A percentile compares a stretch with the other conserved stretches of the same genome.
phyloP scores from a whole-genome alignment of 108 stramenopile species.

The Seminavis robusta region DNA sequence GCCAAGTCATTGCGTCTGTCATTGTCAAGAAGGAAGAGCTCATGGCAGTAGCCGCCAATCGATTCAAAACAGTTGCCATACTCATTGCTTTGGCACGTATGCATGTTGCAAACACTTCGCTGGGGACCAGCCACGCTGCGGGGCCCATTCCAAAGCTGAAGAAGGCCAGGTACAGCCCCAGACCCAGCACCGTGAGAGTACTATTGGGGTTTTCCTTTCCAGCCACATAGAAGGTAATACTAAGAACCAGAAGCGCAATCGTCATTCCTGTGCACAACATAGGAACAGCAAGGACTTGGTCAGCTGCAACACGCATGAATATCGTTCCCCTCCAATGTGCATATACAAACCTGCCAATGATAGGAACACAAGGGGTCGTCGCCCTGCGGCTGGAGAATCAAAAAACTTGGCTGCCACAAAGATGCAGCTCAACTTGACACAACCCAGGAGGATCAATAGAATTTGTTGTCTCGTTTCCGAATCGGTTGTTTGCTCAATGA shows the following conservation, averaged over 20 bases:
- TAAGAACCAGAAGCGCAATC: slow-evolving; percentile 41
- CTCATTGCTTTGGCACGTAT: slow-evolving; percentile 89
- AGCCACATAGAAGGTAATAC: slow-evolving; percentile 33
- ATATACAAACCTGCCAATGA: slow-evolving; percentile 40
- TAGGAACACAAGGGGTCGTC: slow-evolving; percentile 64
- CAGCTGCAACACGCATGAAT: neutral
- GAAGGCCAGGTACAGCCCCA: slow-evolving; percentile 66
- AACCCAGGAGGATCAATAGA: slow-evolving; percentile 58
- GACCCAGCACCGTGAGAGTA: slow-evolving; percentile 22
- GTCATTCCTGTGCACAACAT: slow-evolving; percentile 14
- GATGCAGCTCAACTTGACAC: slow-evolving; percentile 61
- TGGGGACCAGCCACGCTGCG: slow-evolving; percentile 80
- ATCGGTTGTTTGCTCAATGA: slow-evolving; percentile 55
- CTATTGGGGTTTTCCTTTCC: neutral
- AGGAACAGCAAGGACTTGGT: neutral
- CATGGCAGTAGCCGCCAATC: slow-evolving; percentile 75
- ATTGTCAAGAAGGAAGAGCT: slow-evolving; percentile 77
- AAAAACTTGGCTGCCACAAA: slow-evolving; percentile 60
- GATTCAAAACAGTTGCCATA: slow-evolving; percentile 77
- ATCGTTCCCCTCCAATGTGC: neutral
- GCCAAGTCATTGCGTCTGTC: slow-evolving; percentile 63
- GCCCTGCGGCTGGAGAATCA: slow-evolving; percentile 64
- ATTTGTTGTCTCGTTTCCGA: slow-evolving; percentile 34
- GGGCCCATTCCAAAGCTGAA: slow-evolving; percentile 85
- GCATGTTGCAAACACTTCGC: slow-evolving; percentile 79